Evolutionary conservation across 177 flowering plant species (phyloP).

Genomic region (Vitis hybrid): DNA sequence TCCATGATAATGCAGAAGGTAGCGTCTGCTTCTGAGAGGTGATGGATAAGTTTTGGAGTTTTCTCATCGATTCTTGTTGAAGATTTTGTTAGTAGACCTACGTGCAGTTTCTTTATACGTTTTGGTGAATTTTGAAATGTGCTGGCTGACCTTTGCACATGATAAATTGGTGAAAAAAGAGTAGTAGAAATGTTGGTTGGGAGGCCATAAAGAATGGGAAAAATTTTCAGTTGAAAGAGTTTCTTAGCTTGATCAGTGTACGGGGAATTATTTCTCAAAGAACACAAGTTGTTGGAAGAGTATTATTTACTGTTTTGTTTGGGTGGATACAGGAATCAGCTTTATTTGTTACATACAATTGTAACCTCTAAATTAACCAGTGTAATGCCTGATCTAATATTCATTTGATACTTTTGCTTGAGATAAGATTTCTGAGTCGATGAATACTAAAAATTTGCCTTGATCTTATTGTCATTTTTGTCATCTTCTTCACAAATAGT

Average conservation of each 20-base stretch:
- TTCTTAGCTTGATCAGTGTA: background rate
- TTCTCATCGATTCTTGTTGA: conserved; percentile 4
- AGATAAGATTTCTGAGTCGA: background rate
- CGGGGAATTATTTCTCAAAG: background rate
- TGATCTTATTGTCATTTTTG: too few species aligned
- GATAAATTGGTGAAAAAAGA: conserved; percentile 5
- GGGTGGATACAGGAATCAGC: conserved; percentile 9
- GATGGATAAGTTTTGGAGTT: conserved; percentile 15
- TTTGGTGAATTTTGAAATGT: conserved; percentile 1
- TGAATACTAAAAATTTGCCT: too few species aligned
- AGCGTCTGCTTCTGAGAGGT: conserved; percentile 65
- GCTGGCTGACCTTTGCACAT: background rate
- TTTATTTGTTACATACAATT: conserved; percentile 9
- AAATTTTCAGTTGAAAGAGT: conserved; percentile 3
- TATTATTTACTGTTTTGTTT: background rate
- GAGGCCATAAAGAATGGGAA: conserved; percentile 6
- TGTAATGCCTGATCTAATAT: conserved; percentile 1
- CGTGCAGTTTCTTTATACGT: background rate
- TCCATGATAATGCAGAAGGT: conserved; percentile 81
- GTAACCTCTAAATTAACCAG: conserved; percentile 12
- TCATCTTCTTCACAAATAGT: too few species aligned
- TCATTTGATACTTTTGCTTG: background rate
- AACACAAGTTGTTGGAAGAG: conserved; percentile 8
- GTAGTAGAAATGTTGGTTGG: background rate
- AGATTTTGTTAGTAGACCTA: conserved; percentile 11